phyloP scores from a whole-genome alignment of 495 filamentous ascomycete genomes.

The Extremus antarcticus region DNA sequence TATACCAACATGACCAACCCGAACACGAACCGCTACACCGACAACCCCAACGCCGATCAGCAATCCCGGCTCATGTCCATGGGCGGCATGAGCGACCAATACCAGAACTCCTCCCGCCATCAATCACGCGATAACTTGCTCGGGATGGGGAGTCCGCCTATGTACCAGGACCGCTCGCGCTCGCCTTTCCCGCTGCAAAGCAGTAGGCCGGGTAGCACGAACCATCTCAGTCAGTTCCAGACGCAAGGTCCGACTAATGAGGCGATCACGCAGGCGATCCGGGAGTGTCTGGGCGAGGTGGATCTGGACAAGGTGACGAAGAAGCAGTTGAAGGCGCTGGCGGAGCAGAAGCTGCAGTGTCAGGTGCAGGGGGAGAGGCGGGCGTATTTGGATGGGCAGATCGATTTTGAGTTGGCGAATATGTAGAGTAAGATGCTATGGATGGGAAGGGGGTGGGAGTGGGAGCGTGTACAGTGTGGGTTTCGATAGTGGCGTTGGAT shows the following conservation, averaged over 20 bases:
- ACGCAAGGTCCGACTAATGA: constrained; percentile 46
- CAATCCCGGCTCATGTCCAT: constrained; percentile 50
- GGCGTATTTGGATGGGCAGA: constrained; percentile 76
- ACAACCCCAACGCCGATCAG: constrained; percentile 32
- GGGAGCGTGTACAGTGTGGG: too few species aligned
- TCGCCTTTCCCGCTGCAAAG: constrained; percentile 3
- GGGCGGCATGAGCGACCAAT: constrained; percentile 47
- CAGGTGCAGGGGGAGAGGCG: constrained; percentile 72
- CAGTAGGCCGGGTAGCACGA: constrained; percentile 5
- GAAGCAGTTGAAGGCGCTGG: constrained; percentile 73
- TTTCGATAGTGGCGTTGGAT: too few species aligned
- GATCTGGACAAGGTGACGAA: constrained; percentile 90
- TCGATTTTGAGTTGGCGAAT: constrained; percentile 86
- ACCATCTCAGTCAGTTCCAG: not conserved
- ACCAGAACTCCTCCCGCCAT: constrained; percentile 39
- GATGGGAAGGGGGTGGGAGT: too few species aligned
- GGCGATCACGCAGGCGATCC: constrained; percentile 71
- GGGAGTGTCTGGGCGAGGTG: constrained; percentile 71
- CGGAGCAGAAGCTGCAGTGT: constrained; percentile 85
- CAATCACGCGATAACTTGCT: constrained; percentile 26
- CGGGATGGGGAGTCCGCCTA: constrained; percentile 1
- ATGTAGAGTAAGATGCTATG: constrained; percentile 50
- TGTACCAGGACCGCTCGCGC: constrained; percentile 6
- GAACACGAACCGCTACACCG: constrained; percentile 28
- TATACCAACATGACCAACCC: constrained; percentile 22